Conservation (phyloP, 1,284 basidiomycete species). For the Flammula alnicola region DNA sequence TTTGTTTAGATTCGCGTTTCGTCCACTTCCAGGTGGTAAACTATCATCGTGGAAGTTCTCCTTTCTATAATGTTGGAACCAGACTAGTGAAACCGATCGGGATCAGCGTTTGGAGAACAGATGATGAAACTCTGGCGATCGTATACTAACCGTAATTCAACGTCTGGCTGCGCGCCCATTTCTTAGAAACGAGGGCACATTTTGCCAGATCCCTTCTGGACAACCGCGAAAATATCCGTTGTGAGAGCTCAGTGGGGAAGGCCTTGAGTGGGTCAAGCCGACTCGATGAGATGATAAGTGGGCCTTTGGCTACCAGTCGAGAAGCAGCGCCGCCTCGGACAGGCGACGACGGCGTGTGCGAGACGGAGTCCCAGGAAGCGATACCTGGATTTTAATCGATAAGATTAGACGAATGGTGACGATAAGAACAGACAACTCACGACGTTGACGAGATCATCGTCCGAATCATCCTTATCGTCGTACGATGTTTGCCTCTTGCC, state of each 20-base stretch:
- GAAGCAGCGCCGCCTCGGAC: conserved; percentile 49
- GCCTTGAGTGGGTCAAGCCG: conserved; percentile 65
- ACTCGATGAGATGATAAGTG: conserved; percentile 43
- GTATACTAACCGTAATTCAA: conserved; percentile 85
- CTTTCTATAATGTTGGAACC: conserved; percentile 87
- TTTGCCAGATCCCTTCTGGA: conserved; percentile 71
- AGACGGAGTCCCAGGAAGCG: conserved; percentile 69
- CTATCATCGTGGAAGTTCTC: conserved; percentile 80
- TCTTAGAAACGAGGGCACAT: conserved; percentile 80
- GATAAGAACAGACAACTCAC: conserved; percentile 46
- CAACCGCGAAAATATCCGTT: conserved; percentile 74
- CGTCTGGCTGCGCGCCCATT: conserved; percentile 87
- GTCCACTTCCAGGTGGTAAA: conserved; percentile 84
- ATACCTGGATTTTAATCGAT: conserved; percentile 49
- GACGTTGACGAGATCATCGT: conserved; percentile 77
- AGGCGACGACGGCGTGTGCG: conserved; percentile 69
- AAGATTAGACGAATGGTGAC: background rate
- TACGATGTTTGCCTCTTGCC: conserved; percentile 25
- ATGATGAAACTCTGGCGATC: background rate
- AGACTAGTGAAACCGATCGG: conserved; percentile 56
- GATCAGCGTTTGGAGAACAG: background rate
- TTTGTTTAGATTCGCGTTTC: conserved; percentile 83
- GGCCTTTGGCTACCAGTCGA: conserved; percentile 43
- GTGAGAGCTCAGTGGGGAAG: conserved; percentile 81
- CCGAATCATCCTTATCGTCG: conserved; percentile 56